Evolutionary conservation across 768 basidiomycete genomes (phyloP).

Genomic region (Nidularia pulvinata): DNA sequence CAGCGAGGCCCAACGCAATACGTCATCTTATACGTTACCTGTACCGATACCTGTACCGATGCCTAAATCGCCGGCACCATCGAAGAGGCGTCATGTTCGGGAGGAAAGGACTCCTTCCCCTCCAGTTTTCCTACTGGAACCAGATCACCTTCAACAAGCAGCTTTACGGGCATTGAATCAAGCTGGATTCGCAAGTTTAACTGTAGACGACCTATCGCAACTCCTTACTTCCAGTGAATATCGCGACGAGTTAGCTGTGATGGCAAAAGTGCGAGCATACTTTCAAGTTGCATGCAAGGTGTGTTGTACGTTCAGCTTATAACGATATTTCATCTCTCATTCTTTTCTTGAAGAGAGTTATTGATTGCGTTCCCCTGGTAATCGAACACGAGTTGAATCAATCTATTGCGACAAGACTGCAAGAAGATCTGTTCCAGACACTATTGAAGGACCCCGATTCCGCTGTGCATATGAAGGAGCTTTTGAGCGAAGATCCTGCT

Average conservation of each 20-base stretch:
- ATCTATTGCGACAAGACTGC: slow-evolving; percentile 29
- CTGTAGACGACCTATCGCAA: not conserved
- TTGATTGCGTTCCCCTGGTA: slow-evolving; percentile 50
- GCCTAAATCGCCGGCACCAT: no score
- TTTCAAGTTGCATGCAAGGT: slow-evolving; percentile 58
- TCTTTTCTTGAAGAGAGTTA: slow-evolving; percentile 56
- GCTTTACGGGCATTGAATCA: not conserved
- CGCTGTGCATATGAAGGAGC: slow-evolving; percentile 15
- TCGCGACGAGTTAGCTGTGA: slow-evolving; percentile 44
- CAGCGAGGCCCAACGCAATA: no score
- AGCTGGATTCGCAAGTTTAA: not conserved
- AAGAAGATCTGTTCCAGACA: slow-evolving; percentile 9
- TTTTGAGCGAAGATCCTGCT: slow-evolving; percentile 39
- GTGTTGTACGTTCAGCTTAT: no score
- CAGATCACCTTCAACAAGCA: slow-evolving; percentile 6
- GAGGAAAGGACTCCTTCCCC: not conserved
- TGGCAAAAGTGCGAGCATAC: slow-evolving; percentile 57
- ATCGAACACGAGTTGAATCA: slow-evolving; percentile 47
- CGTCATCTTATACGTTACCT: no score
- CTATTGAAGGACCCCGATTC: slow-evolving; percentile 27
- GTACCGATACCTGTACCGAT: no score
- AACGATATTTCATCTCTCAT: no score
- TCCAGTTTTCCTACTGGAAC: slow-evolving; percentile 33
- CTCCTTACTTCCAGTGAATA: not conserved
- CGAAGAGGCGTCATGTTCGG: no score